These are phyloP conservation scores for Rhizoclosmatium globosum DNA, from an alignment of 192 early-diverging fungal genomes.

Conservation along the genomic window DNA sequence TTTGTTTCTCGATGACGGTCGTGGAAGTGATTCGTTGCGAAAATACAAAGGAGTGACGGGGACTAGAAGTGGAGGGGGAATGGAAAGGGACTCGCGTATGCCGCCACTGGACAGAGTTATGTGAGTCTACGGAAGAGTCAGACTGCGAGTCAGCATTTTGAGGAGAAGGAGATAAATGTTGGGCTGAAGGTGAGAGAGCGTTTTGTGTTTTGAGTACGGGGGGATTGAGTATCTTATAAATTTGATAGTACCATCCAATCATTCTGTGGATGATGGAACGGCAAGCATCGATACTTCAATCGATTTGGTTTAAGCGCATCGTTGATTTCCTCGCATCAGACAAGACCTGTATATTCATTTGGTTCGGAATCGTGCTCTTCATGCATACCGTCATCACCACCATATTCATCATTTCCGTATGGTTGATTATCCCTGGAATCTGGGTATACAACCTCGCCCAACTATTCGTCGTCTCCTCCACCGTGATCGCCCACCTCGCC, in stretches of 20 bases:
- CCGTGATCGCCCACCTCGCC: background rate
- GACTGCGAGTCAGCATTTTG: background rate
- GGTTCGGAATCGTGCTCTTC: constrained; percentile 6
- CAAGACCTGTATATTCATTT: background rate
- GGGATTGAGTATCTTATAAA: no score
- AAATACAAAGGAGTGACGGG: no score
- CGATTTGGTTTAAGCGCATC: background rate
- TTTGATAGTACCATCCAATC: constrained; percentile 6
- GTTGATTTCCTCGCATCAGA: constrained; percentile 8
- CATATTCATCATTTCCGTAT: constrained; percentile 5
- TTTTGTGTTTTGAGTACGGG: no score
- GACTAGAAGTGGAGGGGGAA: background rate
- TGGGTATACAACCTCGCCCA: constrained; percentile 32
- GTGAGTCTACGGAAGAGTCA: background rate
- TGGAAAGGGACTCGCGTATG: background rate
- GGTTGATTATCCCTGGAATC: constrained; percentile 8
- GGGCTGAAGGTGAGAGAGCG: background rate
- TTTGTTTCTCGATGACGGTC: no score
- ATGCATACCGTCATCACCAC: constrained; percentile 4
- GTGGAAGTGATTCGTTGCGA: no score
- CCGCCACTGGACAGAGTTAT: background rate
- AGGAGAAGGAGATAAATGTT: background rate
- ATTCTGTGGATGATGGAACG: constrained; percentile 14
- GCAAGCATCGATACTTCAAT: background rate
- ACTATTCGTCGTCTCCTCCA: background rate